Base-by-base conservation (phyloP, 257 asterid species). In the Ehretia macrophylla region DNA sequence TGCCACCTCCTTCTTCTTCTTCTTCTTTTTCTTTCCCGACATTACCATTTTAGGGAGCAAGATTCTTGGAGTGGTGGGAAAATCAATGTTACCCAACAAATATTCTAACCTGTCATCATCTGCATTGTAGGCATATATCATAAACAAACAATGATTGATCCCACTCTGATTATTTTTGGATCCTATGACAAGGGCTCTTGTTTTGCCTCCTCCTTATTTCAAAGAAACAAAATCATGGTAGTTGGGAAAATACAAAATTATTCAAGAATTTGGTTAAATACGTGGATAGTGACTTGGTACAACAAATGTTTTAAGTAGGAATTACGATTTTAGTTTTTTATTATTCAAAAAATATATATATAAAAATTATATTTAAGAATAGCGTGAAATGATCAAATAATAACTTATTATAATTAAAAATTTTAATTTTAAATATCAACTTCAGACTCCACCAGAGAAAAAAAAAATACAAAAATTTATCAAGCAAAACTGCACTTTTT, bases 131-230 rank as follows among this genome's bases (percentile, higher is more conserved):
- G 35, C 35, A 27, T 27, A 27, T 27, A 27, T 27, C 66, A 66
- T 71, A 73, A 76, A 65, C 72, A 52, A 58, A 66, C 70, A 78
- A 85, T 79, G 69, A 80, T 76, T 78, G 94, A 72, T 65, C 49
- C 79, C 81, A 74, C 87, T 67, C 60, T 55, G 68, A 71, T 71
- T 60, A 27, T 78, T 74, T 83, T 77, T 51, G 86, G 79, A 83
- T 83, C 90, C 87, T 76, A 74, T 80, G 78, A 72, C 55, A 47
- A 53, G 64, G 72, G 52, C 66, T 27, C 56, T 44, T 68, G 52
- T 14, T 23, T 56, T n/a, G 23, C 59, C 60, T 20, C 69, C 63
- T 52, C 45, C 52, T 60, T 49, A 19, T 68, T 76, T 72, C 73
- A 56, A 59, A 65, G 52, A 37, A 44, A 14, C n/a, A 20, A 9